A percentile compares a stretch with the other conserved stretches of the same genome.
phyloP scores from a whole-genome alignment of 2,329 filamentous ascomycete species.

The Pezicula neosporulosa region DNA sequence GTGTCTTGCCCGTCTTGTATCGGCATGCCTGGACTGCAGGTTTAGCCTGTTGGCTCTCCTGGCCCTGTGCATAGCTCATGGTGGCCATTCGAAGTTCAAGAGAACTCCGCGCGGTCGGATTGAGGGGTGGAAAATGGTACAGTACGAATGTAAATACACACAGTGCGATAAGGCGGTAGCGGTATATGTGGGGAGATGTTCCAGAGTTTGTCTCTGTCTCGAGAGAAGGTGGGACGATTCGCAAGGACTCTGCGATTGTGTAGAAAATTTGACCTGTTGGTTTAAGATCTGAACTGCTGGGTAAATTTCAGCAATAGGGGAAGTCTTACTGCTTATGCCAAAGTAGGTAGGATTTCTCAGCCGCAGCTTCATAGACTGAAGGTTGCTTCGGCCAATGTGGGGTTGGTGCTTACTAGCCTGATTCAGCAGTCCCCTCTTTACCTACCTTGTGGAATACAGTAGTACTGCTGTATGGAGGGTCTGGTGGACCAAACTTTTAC shows the following conservation, averaged over 20 bases:
- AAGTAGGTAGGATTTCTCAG: neutral
- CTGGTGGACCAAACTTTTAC: too few species aligned
- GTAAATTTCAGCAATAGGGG: neutral
- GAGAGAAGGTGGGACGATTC: neutral
- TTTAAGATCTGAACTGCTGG: neutral
- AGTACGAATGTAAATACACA: neutral
- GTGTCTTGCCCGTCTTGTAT: slow-evolving; percentile 98
- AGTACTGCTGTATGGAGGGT: too few species aligned
- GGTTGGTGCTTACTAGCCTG: neutral
- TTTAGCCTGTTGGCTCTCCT: slow-evolving; percentile 1
- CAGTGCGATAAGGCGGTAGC: neutral
- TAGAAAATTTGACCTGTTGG: too few species aligned
- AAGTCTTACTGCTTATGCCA: neutral
- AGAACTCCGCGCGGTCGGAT: neutral
- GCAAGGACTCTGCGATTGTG: too few species aligned
- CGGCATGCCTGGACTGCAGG: slow-evolving; percentile 88
- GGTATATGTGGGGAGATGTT: neutral
- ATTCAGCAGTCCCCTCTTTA: too few species aligned
- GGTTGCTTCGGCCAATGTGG: neutral
- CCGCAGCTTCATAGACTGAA: neutral
- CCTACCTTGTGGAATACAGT: too few species aligned
- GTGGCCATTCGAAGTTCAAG: neutral
- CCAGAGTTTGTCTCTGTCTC: neutral
- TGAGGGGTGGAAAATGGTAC: neutral
- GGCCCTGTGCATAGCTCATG: neutral